Conservation (phyloP, 208 protist genomes). For the Borovskyia barvae region DNA sequence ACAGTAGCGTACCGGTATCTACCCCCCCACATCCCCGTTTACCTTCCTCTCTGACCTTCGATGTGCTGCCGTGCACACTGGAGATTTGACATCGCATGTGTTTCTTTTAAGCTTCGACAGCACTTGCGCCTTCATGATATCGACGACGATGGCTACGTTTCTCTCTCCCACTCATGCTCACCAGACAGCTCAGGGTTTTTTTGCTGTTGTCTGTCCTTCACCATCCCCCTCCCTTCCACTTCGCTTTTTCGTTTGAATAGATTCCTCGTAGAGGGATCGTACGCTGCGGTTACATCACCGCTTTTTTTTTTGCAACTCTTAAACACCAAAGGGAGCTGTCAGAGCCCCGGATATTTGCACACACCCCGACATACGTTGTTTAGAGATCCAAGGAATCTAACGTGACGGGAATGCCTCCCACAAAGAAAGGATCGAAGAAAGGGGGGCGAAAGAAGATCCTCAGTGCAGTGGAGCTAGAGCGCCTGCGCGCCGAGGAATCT, state of each 20-base stretch:
- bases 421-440: constrained; percentile 24
- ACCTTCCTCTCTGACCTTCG: no score
- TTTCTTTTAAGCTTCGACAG: no score
- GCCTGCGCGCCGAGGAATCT: constrained; percentile 67
- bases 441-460: constrained; percentile 49
- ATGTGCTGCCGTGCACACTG: no score
- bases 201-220: constrained; percentile 15
- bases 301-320: not conserved
- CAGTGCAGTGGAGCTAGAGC: constrained; percentile 39
- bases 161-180: not conserved
- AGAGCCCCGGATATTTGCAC: no score
- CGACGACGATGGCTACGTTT: no score
- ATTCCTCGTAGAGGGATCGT: not conserved
- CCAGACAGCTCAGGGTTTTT: not conserved
- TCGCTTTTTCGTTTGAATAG: not conserved
- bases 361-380: no score
- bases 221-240: constrained; percentile 13
- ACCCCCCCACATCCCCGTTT: no score
- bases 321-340: not conserved
- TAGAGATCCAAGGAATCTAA: no score
- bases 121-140: no score
- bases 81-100: no score
- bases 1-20: no score
- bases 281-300: not conserved
- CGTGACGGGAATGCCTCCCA: constrained; percentile 19